Evolutionary conservation across 1,139 yeast genomes (phyloP).

Genomic region (Geotrichum reessii): DNA sequence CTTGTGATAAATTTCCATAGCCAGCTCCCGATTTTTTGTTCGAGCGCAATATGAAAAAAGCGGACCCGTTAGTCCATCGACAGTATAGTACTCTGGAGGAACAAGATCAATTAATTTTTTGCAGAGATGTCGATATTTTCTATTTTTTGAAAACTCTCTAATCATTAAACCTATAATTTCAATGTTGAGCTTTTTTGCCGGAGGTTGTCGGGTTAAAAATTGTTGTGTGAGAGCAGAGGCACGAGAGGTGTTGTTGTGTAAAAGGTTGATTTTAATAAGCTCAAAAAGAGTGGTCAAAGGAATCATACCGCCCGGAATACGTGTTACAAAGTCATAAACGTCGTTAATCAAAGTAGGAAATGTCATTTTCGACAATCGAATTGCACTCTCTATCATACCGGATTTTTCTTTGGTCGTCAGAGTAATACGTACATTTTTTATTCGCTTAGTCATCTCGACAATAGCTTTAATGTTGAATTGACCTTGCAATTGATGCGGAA

Average conservation of each 20-base stretch:
- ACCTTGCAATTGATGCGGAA: slow-evolving; percentile 19
- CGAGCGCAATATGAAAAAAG: slow-evolving; percentile 26
- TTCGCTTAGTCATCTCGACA: slow-evolving; percentile 7
- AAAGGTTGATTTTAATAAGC: slow-evolving; percentile 20
- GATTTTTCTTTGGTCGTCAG: slow-evolving; percentile 16
- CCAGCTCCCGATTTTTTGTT: slow-evolving; percentile 23
- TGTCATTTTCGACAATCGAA: slow-evolving; percentile 16
- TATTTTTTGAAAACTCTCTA: slow-evolving; percentile 24
- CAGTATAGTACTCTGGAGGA: slow-evolving; percentile 26
- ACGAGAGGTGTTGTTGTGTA: slow-evolving; percentile 18
- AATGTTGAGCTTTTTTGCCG: slow-evolving; percentile 18
- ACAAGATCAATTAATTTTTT: slow-evolving; percentile 27
- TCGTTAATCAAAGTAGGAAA: slow-evolving; percentile 27
- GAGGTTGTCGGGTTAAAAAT: slow-evolving; percentile 13
- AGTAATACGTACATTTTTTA: slow-evolving; percentile 2
- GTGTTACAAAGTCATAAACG: slow-evolving; percentile 18
- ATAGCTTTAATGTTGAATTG: slow-evolving; percentile 22
- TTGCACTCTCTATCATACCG: slow-evolving; percentile 20
- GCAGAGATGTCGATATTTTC: slow-evolving; percentile 21
- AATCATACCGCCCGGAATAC: slow-evolving; percentile 22
- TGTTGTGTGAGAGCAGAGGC: slow-evolving; percentile 22
- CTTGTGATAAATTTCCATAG: slow-evolving; percentile 23
- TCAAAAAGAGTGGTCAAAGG: slow-evolving; percentile 21
- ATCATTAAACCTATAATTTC: slow-evolving; percentile 23
- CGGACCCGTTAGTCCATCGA: slow-evolving; percentile 28